Conservation (phyloP, 2,329 filamentous ascomycete species). For the Colletotrichum tropicale region DNA sequence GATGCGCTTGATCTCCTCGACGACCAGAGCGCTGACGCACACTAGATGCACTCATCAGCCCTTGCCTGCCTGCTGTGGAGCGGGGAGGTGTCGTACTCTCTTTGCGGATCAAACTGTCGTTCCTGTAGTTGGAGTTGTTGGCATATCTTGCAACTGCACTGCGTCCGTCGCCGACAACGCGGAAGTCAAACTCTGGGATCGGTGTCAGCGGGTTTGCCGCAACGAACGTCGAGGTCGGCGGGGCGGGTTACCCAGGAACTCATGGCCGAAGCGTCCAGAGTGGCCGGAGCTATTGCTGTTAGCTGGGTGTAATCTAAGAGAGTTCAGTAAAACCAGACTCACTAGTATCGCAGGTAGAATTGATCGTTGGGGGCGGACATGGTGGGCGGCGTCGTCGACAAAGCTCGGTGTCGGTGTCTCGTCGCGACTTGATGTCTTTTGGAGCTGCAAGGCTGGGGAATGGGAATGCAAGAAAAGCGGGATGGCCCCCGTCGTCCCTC, state of each 20-base stretch:
- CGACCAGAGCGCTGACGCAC: slow-evolving; percentile 90
- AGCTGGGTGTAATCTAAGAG: neutral
- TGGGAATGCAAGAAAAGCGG: slow-evolving; percentile 14
- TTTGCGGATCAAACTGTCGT: slow-evolving; percentile 98
- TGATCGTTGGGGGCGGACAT: slow-evolving; percentile 77
- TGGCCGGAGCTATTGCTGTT: slow-evolving; percentile 79
- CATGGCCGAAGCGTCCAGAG: slow-evolving; percentile 95
- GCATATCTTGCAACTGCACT: slow-evolving; percentile 96
- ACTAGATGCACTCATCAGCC: slow-evolving; percentile 56
- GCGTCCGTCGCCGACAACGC: slow-evolving; percentile 87
- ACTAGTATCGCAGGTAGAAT: slow-evolving; percentile 99
- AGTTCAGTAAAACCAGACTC: slow-evolving; percentile 40
- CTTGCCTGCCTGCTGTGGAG: too few species aligned
- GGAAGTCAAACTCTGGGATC: slow-evolving; percentile 87
- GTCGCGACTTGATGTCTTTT: slow-evolving; percentile 21
- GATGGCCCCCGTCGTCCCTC: slow-evolving; percentile 1
- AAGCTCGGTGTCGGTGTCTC: slow-evolving; percentile 3
- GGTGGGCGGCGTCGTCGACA: slow-evolving; percentile 29
- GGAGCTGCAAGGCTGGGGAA: slow-evolving; percentile 22
- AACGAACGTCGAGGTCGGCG: neutral
- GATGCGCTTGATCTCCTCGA: slow-evolving; percentile 95
- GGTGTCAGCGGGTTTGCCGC: slow-evolving; percentile 13
- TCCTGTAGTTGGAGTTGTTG: slow-evolving; percentile 99
- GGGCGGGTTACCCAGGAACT: slow-evolving; percentile 79
- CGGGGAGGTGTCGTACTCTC: slow-evolving; percentile 73